phyloP scores from a whole-genome alignment of 345 rosid genomes.

The Excoecaria cochinchinensis region DNA sequence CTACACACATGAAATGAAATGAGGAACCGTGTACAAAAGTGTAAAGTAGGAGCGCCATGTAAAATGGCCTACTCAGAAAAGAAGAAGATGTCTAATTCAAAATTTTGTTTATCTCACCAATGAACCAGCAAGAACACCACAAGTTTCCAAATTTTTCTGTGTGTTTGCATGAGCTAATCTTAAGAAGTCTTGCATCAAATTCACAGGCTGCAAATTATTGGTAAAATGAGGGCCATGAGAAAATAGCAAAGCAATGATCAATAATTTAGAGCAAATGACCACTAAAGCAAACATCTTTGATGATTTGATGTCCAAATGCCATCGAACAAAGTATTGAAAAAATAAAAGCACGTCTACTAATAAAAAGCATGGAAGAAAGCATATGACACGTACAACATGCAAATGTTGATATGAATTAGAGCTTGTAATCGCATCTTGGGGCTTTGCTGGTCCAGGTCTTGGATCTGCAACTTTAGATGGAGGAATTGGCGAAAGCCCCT shows the following conservation, averaged over 20 bases:
- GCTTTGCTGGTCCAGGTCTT: constrained; percentile 92
- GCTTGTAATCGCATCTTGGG: constrained; percentile 47
- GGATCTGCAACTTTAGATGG: constrained; percentile 99
- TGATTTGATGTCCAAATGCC: constrained; percentile 7
- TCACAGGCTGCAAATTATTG: constrained; percentile 63
- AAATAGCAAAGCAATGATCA: constrained; percentile 16
- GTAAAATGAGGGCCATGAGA: constrained; percentile 1
- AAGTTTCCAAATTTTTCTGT: constrained; percentile 85
- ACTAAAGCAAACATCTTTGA: background rate
- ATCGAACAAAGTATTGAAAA: background rate
- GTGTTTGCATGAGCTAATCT: constrained; percentile 79
- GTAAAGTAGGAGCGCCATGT: background rate
- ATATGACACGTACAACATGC: constrained; percentile 65
- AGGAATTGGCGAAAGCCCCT: constrained; percentile 55
- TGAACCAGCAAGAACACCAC: constrained; percentile 93
- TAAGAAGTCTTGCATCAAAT: constrained; percentile 82
- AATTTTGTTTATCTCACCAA: constrained; percentile 49
- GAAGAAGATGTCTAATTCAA: background rate
- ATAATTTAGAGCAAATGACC: constrained; percentile 11
- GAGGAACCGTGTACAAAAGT: constrained; percentile 12
- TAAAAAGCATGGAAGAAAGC: background rate
- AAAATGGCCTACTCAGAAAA: background rate
- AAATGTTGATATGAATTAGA: constrained; percentile 68
- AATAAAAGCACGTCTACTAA: background rate
- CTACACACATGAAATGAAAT: constrained; percentile 36